Evolutionary conservation across 2,329 filamentous ascomycete species (phyloP).

Genomic region (Alternaria incomplexa): DNA sequence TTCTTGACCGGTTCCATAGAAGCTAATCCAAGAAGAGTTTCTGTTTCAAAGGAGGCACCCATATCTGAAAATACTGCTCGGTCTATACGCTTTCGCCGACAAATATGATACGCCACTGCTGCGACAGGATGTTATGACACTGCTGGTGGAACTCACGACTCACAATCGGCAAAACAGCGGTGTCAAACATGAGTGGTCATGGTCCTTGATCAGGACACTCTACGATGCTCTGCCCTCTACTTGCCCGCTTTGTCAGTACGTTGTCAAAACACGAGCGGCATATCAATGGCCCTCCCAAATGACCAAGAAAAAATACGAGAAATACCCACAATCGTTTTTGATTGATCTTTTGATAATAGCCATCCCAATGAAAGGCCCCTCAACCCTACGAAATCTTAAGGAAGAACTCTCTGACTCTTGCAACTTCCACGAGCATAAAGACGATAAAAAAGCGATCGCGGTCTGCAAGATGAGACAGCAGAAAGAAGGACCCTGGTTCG

Average conservation of each 20-base stretch:
- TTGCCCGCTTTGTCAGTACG: not conserved
- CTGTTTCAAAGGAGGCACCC: fast-evolving
- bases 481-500: not conserved
- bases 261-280: not conserved
- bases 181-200: too few relatives aligned
- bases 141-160: too few relatives aligned
- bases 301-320: too few relatives aligned
- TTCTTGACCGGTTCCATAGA: not conserved
- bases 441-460: not conserved
- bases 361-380: fast-evolving
- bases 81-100: not conserved
- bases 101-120: not conserved
- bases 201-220: too few relatives aligned
- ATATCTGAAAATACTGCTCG: not conserved
- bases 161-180: too few relatives aligned
- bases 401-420: not conserved
- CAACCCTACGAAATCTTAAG: not conserved
- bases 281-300: too few relatives aligned
- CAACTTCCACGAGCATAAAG: not conserved
- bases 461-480: not conserved
- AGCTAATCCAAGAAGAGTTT: not conserved
- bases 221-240: not conserved
- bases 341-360: not conserved
- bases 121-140: not conserved
- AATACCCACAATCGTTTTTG: not conserved